Conservation (phyloP, 2,329 filamentous ascomycete genomes). For the Fusarium sp. region DNA sequence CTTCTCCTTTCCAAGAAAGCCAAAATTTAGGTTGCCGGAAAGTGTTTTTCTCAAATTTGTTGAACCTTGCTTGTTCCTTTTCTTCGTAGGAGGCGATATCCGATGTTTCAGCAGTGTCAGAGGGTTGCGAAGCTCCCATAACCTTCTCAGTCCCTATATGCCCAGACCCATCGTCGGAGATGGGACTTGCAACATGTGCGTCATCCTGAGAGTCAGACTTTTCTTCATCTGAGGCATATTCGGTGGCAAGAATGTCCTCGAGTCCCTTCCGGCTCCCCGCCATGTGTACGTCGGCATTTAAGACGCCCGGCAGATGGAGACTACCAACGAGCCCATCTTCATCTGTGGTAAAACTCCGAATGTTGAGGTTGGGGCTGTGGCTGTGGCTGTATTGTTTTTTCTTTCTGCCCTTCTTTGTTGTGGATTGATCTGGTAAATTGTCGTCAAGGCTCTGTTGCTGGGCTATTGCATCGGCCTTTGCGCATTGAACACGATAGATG, state of each 20-base stretch:
- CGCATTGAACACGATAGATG: conserved; percentile 10
- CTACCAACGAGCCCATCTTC: conserved; percentile 1
- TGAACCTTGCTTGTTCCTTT: neutral
- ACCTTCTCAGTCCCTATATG: too few relatives aligned
- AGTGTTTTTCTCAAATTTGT: conserved; percentile 23
- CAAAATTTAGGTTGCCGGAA: conserved; percentile 31
- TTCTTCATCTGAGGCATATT: neutral
- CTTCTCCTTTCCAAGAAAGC: conserved; percentile 12
- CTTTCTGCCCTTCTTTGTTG: neutral
- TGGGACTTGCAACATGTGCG: neutral
- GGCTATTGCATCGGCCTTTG: neutral
- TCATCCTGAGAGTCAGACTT: neutral
- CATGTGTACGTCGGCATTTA: conserved; percentile 10
- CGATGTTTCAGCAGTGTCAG: neutral
- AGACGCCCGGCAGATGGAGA: neutral
- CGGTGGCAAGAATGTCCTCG: neutral
- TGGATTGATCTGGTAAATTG: neutral
- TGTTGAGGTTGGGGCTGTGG: neutral
- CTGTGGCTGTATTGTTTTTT: too few relatives aligned
- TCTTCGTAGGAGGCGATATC: neutral
- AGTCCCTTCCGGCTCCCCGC: conserved; percentile 15
- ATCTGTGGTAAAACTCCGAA: neutral
- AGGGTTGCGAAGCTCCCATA: too few relatives aligned
- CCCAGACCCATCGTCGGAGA: neutral
- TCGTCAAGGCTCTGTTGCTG: neutral